A percentile compares a stretch with the other conserved stretches of the same genome.
Evolutionary conservation across 495 filamentous ascomycete genomes (phyloP).

Genomic region (Penicillium egyptiacum): DNA sequence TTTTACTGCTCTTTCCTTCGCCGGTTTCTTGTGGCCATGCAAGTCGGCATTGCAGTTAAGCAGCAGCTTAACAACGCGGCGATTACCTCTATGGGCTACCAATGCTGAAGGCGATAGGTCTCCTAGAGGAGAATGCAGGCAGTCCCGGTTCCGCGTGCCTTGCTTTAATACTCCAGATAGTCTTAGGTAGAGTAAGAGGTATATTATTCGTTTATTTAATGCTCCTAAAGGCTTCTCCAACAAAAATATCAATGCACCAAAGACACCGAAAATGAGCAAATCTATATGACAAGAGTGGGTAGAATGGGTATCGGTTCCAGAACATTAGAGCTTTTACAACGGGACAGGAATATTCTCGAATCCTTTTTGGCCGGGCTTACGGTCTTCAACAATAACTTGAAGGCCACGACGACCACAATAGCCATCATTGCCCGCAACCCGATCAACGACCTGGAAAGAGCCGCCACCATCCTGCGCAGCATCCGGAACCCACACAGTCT

Average conservation of each 20-base stretch:
- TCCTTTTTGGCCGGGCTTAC: conserved; percentile 50
- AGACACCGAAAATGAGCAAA: not conserved
- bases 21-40: too few species aligned
- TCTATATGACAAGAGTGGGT: conserved; percentile 1
- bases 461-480: conserved; percentile 30
- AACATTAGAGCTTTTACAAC: conserved; percentile 8
- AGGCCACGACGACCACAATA: conserved; percentile 59
- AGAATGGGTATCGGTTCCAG: conserved; percentile 8
- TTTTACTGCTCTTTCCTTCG: too few species aligned
- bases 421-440: conserved; percentile 50
- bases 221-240: too few species aligned
- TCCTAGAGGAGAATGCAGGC: too few species aligned
- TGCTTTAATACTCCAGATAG: too few species aligned
- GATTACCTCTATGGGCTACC: too few species aligned
- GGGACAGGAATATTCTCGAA: conserved; percentile 50
- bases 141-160: too few species aligned
- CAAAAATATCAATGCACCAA: not conserved
- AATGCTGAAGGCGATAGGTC: too few species aligned
- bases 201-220: not conserved
- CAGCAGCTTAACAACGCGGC: too few species aligned
- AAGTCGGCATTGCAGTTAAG: too few species aligned
- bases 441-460: conserved; percentile 43
- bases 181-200: too few species aligned
- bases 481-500: conserved; percentile 54
- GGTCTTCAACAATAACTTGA: conserved; percentile 55